Evolutionary conservation across 495 filamentous ascomycete genomes (phyloP), one percentile per base, ranked within the genome.

Genomic region (Aspergillus sparsus): DNA sequence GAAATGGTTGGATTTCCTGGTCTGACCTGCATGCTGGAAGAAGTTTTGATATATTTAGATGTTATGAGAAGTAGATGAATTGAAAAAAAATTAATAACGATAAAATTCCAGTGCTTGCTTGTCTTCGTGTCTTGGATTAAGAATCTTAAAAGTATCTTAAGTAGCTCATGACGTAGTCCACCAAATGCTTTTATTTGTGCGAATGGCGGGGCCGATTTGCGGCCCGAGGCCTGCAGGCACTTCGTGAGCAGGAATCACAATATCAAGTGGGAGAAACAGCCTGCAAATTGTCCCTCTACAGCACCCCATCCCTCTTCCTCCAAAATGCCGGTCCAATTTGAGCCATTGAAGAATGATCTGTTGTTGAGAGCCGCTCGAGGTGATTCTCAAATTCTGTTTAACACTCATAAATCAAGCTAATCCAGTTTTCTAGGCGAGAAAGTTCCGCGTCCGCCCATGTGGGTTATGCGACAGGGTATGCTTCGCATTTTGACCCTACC

Each of bases 391-490:
- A 36, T 15, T 33, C 18, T 34, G n/a, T 12, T 33, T 36, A 8
- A 52, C 51, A 36, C 62, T 54, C 51, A 54, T 61, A 68, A 50
- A 67, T 60, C 5, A 39, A 27, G 52, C 65, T 73, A 52, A 73
- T 56, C 58, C 49, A 69, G 68, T 72, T 64, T 45, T 13, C 64
- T 71, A 97, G 93, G 93, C 67, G 82, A 97, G 75, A 85, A 85
- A 68, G 91, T 97, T 58, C 91, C 96, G 69, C 86, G 93, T 55
- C 86, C 95, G 55, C 94, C 94, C 49, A 89, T 94, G 76, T 98
- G 94, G 95, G 91, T 98, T 68, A 98, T 98, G 94, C 89, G 94
- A 74, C 94, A 97, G 85, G 92, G 92, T 93, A 79, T 65, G 70
- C 49, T 53, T 42, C 36, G 45, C n/a, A 31, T 27, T 49, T 11